phyloP scores from a whole-genome alignment of 2,329 filamentous ascomycete species.

The Paracoccidioides brasiliensis region DNA sequence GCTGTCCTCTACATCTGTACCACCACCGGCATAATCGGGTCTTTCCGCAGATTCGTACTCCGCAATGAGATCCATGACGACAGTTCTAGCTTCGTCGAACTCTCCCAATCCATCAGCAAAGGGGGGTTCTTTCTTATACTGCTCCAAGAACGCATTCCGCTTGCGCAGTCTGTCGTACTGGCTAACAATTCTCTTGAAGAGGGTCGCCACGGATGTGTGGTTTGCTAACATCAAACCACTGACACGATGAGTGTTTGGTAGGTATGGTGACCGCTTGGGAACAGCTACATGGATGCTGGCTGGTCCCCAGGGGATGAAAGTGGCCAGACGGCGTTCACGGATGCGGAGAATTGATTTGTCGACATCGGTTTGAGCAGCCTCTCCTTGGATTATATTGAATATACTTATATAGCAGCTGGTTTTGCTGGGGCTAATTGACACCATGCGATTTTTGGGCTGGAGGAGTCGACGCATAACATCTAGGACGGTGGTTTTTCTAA shows the following conservation, averaged over 20 bases:
- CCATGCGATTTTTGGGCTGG: constrained; percentile 98
- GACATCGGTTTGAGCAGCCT: constrained; percentile 92
- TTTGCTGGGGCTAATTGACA: constrained; percentile 87
- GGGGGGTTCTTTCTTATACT: constrained; percentile 88
- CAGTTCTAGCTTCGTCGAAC: constrained; percentile 87
- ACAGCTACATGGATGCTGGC: constrained; percentile 95
- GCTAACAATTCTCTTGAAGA: constrained; percentile 85
- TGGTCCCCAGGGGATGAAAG: constrained; percentile 96
- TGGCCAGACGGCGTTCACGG: constrained; percentile 81
- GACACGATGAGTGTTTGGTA: constrained; percentile 85
- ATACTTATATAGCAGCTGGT: constrained; percentile 99
- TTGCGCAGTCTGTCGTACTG: constrained; percentile 93
- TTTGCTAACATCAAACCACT: constrained; percentile 96
- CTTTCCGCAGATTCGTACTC: constrained; percentile 95
- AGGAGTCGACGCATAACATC: constrained; percentile 93
- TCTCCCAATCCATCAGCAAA: constrained; percentile 86
- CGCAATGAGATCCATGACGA: constrained; percentile 77
- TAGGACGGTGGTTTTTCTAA: constrained; percentile 92
- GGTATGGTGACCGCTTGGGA: constrained; percentile 92
- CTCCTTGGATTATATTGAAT: constrained; percentile 95
- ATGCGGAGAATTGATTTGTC: constrained; percentile 97
- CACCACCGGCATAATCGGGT: constrained; percentile 64
- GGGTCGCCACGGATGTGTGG: constrained; percentile 89
- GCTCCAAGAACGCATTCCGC: constrained; percentile 90
- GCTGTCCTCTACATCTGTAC: constrained; percentile 8